These are phyloP conservation scores for Salix suchowensis DNA, from an alignment of 345 rosid genomes.

Conservation along the genomic window DNA sequence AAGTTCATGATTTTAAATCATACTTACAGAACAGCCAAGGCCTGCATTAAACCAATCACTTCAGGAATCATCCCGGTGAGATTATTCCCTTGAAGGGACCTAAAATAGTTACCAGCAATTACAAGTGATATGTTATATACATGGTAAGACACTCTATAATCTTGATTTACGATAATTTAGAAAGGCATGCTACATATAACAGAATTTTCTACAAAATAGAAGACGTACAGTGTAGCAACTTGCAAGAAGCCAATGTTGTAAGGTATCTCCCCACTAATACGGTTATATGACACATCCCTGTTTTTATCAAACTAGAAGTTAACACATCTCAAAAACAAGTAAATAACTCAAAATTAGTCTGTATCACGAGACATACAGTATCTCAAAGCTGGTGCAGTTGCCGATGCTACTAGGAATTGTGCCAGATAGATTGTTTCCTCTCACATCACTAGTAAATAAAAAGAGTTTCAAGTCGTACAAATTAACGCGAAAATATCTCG, in stretches of 20 bases:
- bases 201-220: background rate
- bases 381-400: conserved; percentile 94
- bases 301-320: background rate
- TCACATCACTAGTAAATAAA: conserved; percentile 64
- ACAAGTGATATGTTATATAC: background rate
- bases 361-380: conserved; percentile 50
- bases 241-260: conserved; percentile 92
- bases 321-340: background rate
- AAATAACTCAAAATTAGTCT: background rate
- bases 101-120: conserved; percentile 10
- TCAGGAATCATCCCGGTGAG: conserved; percentile 77
- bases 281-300: conserved; percentile 92
- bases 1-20: background rate
- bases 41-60: conserved; percentile 96
- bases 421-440: conserved; percentile 83
- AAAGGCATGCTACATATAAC: too few species aligned
- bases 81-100: conserved; percentile 91
- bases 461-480: background rate
- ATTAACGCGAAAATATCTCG: background rate
- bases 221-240: conserved; percentile 90
- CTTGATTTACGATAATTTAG: background rate
- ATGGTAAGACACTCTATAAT: background rate
- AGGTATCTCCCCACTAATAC: conserved; percentile 80
- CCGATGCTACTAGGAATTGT: conserved; percentile 82
- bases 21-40: conserved; percentile 90